phyloP scores from a whole-genome alignment of 2,329 filamentous ascomycete genomes.

The Neonectria magnoliae region DNA sequence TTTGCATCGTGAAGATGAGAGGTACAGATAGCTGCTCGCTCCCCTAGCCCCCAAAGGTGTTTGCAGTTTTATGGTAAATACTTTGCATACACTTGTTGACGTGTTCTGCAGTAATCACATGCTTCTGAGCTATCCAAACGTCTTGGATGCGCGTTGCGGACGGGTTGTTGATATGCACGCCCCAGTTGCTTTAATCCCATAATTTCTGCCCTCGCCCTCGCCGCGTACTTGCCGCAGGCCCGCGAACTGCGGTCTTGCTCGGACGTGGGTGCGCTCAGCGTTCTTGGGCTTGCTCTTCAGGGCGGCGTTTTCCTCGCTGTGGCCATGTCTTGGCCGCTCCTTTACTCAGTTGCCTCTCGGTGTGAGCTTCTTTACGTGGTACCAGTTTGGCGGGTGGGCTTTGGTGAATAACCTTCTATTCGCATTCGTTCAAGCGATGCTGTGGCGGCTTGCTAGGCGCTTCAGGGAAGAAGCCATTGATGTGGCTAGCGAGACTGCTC shows the following conservation, averaged over 20 bases:
- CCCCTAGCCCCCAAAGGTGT: no score
- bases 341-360: not conserved
- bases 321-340: not conserved
- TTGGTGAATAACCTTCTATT: conserved; percentile 1
- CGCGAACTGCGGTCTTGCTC: conserved; percentile 1
- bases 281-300: not conserved
- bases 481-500: no score
- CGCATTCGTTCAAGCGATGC: not conserved
- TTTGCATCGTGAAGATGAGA: no score
- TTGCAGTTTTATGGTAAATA: no score
- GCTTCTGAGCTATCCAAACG: no score
- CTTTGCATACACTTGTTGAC: no score
- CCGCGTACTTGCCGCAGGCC: not conserved
- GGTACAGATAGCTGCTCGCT: no score
- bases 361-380: not conserved
- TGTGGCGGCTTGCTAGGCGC: not conserved
- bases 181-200: not conserved
- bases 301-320: not conserved
- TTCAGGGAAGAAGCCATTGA: no score
- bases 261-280: not conserved
- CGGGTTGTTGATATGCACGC: no score
- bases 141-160: no score
- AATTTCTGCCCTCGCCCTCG: not conserved
- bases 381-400: not conserved
- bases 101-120: no score